These are phyloP conservation scores for Parmelia sp. DNA, from an alignment of 495 filamentous ascomycete species.

Conservation along the genomic window DNA sequence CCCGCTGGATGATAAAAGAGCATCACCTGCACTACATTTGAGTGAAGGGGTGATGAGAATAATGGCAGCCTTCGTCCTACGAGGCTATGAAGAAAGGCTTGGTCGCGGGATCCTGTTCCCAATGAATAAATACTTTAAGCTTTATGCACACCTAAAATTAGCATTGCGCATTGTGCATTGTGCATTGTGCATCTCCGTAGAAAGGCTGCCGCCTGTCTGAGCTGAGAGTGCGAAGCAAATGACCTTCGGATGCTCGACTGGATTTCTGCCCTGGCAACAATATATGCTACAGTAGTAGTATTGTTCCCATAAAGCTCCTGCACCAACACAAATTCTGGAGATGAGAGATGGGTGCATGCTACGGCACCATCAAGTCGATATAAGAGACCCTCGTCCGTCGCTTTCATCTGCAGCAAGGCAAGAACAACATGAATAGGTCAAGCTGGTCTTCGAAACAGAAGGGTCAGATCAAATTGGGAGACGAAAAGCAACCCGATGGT, in stretches of 20 bases:
- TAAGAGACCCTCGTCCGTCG: background rate
- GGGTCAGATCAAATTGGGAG: slow-evolving; percentile 13
- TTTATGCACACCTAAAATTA: too few species aligned
- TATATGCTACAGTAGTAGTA: background rate
- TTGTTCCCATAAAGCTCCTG: background rate
- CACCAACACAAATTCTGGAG: background rate
- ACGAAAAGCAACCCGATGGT: slow-evolving; percentile 9
- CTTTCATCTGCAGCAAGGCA: background rate
- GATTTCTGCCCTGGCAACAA: background rate
- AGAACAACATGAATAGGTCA: slow-evolving; percentile 6
- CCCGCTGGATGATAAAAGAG: slow-evolving; percentile 4
- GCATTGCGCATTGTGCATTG: too few species aligned
- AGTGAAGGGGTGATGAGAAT: slow-evolving; percentile 1
- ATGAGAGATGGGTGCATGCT: background rate
- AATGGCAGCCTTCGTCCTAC: too few species aligned
- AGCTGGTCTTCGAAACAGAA: slow-evolving; percentile 17
- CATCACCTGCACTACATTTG: background rate
- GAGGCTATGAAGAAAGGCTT: too few species aligned
- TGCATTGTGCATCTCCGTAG: too few species aligned
- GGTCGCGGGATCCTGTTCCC: too few species aligned
- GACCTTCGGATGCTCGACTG: too few species aligned
- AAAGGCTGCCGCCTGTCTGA: background rate
- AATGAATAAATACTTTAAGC: too few species aligned
- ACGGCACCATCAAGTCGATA: background rate
- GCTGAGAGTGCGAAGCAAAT: too few species aligned